Evolutionary conservation across 768 basidiomycete species (phyloP), one percentile per base, ranked within the genome.

Genomic region (Tricholomella constricta): DNA sequence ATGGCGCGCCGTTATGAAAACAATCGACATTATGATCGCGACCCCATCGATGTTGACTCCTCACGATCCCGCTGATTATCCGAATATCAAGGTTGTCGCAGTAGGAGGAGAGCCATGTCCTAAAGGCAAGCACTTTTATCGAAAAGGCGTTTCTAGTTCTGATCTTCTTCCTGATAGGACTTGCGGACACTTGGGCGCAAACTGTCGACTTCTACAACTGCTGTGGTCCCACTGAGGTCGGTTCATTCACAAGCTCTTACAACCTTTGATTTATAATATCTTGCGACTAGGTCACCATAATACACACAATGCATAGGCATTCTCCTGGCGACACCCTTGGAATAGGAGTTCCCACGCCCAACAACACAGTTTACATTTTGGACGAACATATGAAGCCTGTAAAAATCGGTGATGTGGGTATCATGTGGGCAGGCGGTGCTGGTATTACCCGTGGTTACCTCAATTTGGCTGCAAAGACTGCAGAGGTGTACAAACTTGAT

Each of bases 361-460:
- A 82, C 60, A 82, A 76, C 43, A 73, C 60, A 12, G 68, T 72
- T 1, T 71, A 71, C 57, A 56, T 71, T 26, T 56, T 71, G 23
- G 72, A 72, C 65, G 53, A 82, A 68, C 46, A 71, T 70, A 57
- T 67, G 53, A 51, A 65, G 40, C 71, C 72, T 11, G 47, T 72
- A 6, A 66, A 72, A 26, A 72, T 74, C 41, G 73, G 73, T 26
- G 61, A 65, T 12, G 55, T 64, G 40, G 73, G 73, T 34, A 53
- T 71, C 34, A 82, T 83, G 78, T 84, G 81, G 81, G 82, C 78
- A 26, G 82, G 81, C 38, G 83, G 83, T 43, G 72, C 69, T 20
- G 79, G 82, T 14, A 76, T 82, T 26, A 75, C 77, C 11, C 69
- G 74, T 46, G 82, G 82, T 2, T 85, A 85, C 56, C 61, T 82